Percentiles rank a stretch among this genome's conserved stretches.
Conservation (phyloP, 208 protist genomes). For the Crithidia brevicula region DNA sequence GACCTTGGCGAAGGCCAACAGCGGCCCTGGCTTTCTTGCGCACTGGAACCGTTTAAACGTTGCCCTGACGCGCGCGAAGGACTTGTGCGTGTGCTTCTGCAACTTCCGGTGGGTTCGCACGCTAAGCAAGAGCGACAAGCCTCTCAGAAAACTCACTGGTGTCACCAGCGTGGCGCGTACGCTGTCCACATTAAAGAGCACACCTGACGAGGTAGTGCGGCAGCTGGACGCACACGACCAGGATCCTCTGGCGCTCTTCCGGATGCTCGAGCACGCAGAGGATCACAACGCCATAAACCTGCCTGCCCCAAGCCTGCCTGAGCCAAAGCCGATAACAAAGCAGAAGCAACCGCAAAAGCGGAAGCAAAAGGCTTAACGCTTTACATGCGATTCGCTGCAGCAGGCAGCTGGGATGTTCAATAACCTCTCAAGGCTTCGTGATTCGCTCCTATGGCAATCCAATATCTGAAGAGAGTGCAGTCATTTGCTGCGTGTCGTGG, state of each 20-base stretch:
- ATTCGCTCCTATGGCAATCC: too few species aligned
- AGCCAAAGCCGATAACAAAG: neutral
- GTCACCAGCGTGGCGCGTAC: neutral
- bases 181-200: constrained; percentile 24
- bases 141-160: neutral
- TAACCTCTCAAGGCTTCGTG: too few species aligned
- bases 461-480: too few species aligned
- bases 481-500: too few species aligned
- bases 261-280: constrained; percentile 40
- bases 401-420: too few species aligned
- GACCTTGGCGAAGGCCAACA: constrained; percentile 14
- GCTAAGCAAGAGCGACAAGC: constrained; percentile 1
- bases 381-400: too few species aligned
- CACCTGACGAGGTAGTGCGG: constrained; percentile 18
- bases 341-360: neutral
- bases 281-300: neutral
- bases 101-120: constrained; percentile 40
- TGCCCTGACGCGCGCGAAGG: constrained; percentile 82
- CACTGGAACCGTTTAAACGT: constrained; percentile 92
- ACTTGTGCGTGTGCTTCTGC: constrained; percentile 71
- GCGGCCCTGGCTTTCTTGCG: constrained; percentile 78
- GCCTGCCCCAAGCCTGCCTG: neutral
- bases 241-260: constrained; percentile 47
- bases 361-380: too few species aligned
- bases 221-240: constrained; percentile 37